Conservation (phyloP, 75 land plant genomes). For the Ceratopteris richardii region DNA sequence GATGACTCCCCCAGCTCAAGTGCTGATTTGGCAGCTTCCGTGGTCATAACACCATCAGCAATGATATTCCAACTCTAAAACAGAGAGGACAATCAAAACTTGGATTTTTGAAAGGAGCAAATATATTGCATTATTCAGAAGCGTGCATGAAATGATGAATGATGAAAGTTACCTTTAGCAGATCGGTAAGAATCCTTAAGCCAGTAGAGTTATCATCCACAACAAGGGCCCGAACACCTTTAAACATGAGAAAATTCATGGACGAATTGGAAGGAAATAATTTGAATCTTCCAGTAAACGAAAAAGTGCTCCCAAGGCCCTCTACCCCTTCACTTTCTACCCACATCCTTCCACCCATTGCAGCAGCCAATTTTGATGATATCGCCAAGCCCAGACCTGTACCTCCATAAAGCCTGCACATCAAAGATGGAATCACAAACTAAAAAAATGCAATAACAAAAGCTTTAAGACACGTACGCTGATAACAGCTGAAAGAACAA, state of each 20-base stretch:
- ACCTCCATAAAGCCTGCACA: conserved; percentile 34
- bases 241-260: conserved; percentile 12
- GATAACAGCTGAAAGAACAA: neutral
- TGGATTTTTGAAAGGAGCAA: neutral
- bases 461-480: neutral
- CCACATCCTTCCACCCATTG: conserved; percentile 40
- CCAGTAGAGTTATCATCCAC: conserved; percentile 23
- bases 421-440: conserved; percentile 2
- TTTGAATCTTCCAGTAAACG: conserved; percentile 24
- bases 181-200: conserved; percentile 12
- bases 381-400: conserved; percentile 32
- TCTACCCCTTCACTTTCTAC: conserved; percentile 29
- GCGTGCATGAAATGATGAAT: conserved; percentile 1
- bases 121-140: neutral
- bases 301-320: conserved; percentile 25
- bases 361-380: conserved; percentile 29
- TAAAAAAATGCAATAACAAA: neutral
- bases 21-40: conserved; percentile 16
- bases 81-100: neutral
- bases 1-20: conserved; percentile 16
- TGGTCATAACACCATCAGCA: conserved; percentile 20
- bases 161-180: conserved; percentile 14
- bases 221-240: conserved; percentile 17
- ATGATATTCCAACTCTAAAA: conserved; percentile 24
- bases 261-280: conserved; percentile 16